A percentile compares a stretch with the other conserved stretches of the same genome.
Conservation (phyloP, 345 rosid species). For the Moricandia arvensis region DNA sequence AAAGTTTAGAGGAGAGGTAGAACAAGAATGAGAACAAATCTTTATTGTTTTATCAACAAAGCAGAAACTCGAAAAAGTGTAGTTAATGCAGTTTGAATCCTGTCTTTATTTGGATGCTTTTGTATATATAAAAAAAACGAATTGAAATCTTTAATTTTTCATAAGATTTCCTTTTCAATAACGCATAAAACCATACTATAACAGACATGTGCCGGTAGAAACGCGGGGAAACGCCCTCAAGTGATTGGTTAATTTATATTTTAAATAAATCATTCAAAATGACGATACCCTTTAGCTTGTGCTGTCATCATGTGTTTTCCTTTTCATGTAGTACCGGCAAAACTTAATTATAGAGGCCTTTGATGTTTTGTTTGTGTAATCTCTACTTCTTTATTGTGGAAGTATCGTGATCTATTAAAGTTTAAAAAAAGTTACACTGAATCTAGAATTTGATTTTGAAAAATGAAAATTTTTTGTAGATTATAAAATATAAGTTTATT, state of each 20-base stretch:
- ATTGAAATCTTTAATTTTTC: neutral
- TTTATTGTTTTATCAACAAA: conserved; percentile 11
- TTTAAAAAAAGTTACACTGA: too few species aligned
- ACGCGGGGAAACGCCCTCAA: neutral
- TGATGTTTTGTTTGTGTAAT: too few species aligned
- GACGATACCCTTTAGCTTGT: neutral
- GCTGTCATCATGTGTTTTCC: neutral
- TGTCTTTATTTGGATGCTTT: conserved; percentile 22
- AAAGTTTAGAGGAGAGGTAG: conserved; percentile 7
- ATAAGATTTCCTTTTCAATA: neutral
- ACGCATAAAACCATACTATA: neutral
- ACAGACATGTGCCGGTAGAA: neutral
- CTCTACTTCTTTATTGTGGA: too few species aligned
- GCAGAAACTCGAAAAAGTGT: neutral
- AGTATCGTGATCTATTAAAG: too few species aligned
- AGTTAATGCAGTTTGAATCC: conserved; percentile 16
- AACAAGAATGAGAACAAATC: neutral
- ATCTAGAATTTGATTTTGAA: too few species aligned
- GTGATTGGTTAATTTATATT: neutral
- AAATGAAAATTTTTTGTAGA: too few species aligned
- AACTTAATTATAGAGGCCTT: neutral
- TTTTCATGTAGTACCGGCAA: neutral
- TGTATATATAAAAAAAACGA: conserved; percentile 18
- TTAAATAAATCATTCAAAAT: neutral
- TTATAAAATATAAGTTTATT: too few species aligned